phyloP scores from a whole-genome alignment of 2,329 filamentous ascomycete species.

The Claviceps purpurea region DNA sequence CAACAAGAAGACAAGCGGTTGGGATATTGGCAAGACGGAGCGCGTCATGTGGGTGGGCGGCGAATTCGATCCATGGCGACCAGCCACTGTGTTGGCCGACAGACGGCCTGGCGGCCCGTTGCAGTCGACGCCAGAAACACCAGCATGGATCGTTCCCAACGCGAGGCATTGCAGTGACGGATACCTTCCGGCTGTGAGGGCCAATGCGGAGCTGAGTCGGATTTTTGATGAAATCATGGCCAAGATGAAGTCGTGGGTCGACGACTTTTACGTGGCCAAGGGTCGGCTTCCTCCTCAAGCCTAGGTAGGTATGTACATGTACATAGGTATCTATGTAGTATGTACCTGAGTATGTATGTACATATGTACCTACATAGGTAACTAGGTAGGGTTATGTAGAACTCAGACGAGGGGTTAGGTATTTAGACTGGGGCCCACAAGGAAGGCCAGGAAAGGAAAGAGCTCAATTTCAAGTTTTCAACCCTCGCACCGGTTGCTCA shows the following conservation, averaged over 20 bases:
- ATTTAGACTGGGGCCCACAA: no score
- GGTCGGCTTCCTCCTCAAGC: neutral
- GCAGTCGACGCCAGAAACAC: constrained; percentile 28
- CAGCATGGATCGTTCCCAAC: constrained; percentile 38
- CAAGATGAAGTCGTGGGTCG: constrained; percentile 39
- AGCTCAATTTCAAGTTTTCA: no score
- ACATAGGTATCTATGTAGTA: no score
- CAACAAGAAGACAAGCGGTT: constrained; percentile 44
- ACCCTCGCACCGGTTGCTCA: no score
- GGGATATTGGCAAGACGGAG: constrained; percentile 35
- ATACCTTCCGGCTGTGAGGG: constrained; percentile 23
- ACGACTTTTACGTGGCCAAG: constrained; percentile 25
- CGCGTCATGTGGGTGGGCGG: constrained; percentile 46
- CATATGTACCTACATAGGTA: no score
- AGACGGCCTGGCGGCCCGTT: constrained; percentile 42
- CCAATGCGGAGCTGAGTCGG: constrained; percentile 31
- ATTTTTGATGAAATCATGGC: neutral
- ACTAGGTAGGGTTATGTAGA: no score
- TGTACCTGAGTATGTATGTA: no score
- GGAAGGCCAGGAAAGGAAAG: no score
- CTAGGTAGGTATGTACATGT: no score
- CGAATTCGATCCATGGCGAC: constrained; percentile 46
- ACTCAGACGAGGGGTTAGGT: no score
- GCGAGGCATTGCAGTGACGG: constrained; percentile 45
- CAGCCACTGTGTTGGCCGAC: constrained; percentile 36